phyloP scores from a whole-genome alignment of 106 monocot species.

The Dendrobium chrysotoxum region DNA sequence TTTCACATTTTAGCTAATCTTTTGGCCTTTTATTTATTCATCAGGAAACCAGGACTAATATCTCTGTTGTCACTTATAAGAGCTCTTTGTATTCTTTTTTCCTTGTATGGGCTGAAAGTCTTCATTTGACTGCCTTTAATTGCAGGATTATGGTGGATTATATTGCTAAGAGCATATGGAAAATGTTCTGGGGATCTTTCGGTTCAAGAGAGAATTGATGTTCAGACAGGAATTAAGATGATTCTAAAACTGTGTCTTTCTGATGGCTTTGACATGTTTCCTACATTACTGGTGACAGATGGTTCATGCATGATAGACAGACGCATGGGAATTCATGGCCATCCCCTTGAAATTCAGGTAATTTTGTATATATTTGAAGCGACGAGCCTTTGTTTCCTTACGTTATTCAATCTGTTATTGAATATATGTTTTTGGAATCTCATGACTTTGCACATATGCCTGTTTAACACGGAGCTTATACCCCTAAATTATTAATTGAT shows the following conservation, averaged over 20 bases:
- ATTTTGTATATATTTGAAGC: background rate
- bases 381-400: background rate
- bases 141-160: constrained; percentile 98
- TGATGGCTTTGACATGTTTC: constrained; percentile 99
- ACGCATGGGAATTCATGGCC: constrained; percentile 97
- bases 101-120: background rate
- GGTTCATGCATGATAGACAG: constrained; percentile 99
- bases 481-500: background rate
- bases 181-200: constrained; percentile 94
- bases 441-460: background rate
- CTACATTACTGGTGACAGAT: constrained; percentile 93
- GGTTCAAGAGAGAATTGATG: constrained; percentile 97
- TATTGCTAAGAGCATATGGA: constrained; percentile 91
- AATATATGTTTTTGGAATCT: background rate
- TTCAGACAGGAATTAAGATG: constrained; percentile 99
- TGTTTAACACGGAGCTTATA: background rate
- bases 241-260: constrained; percentile 93
- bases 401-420: background rate
- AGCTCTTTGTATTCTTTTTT: background rate
- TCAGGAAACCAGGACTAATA: background rate
- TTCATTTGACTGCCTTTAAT: background rate
- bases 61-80: background rate
- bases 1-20: background rate
- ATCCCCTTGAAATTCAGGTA: constrained; percentile 98
- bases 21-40: background rate